Conservation (phyloP, 2,329 filamentous ascomycete genomes). For the Penicillium sp. region DNA sequence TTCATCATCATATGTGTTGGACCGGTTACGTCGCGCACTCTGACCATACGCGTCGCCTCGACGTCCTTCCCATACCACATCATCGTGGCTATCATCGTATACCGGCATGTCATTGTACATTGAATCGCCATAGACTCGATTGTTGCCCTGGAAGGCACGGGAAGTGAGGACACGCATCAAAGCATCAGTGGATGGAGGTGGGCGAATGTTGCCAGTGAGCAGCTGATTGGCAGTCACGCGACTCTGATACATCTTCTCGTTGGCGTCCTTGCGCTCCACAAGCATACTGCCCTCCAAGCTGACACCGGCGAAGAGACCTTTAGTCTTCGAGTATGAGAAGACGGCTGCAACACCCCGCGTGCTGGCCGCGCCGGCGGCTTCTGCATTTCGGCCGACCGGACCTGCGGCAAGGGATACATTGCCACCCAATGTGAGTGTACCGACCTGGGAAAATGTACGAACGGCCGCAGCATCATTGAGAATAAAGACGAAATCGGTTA, state of each 20-base stretch:
- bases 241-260: slow-evolving; percentile 88
- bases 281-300: slow-evolving; percentile 89
- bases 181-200: slow-evolving; percentile 75
- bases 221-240: slow-evolving; percentile 76
- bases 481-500: slow-evolving; percentile 82
- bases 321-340: slow-evolving; percentile 97
- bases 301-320: slow-evolving; percentile 92
- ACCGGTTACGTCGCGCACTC: slow-evolving; percentile 53
- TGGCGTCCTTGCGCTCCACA: slow-evolving; percentile 91
- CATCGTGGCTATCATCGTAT: slow-evolving; percentile 77
- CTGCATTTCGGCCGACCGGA: slow-evolving; percentile 87
- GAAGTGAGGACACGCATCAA: slow-evolving; percentile 82
- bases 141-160: slow-evolving; percentile 68
- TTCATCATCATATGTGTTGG: slow-evolving; percentile 47
- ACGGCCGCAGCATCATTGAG: slow-evolving; percentile 87
- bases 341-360: slow-evolving; percentile 83
- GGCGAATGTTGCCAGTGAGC: slow-evolving; percentile 67
- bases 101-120: slow-evolving; percentile 95
- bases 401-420: slow-evolving; percentile 95
- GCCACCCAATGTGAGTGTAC: slow-evolving; percentile 85
- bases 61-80: slow-evolving; percentile 75
- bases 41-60: slow-evolving; percentile 66
- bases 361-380: slow-evolving; percentile 89
- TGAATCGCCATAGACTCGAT: slow-evolving; percentile 48
- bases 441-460: slow-evolving; percentile 86